These are phyloP conservation scores for Lycium barbarum DNA, from an alignment of 257 asterid genomes.

Conservation along the genomic window DNA sequence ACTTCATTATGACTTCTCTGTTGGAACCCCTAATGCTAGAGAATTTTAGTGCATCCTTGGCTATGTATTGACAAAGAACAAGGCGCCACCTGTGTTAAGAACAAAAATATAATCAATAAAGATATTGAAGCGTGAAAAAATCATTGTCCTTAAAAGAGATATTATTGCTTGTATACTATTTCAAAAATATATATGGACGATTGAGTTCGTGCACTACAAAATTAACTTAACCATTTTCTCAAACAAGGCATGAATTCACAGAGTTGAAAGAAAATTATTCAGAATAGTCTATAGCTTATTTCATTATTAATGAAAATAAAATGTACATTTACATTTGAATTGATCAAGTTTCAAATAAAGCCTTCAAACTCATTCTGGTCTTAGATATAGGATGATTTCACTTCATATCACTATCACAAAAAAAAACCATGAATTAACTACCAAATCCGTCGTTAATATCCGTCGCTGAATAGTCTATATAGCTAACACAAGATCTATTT, in stretches of 20 bases:
- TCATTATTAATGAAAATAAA: neutral
- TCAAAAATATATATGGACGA: neutral
- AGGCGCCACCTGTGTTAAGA: slow-evolving; percentile 52
- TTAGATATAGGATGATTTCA: neutral
- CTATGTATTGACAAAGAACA: slow-evolving; percentile 45
- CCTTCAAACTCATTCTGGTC: no score
- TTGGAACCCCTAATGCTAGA: slow-evolving; percentile 54
- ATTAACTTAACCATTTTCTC: neutral
- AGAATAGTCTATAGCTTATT: neutral
- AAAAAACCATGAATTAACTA: no score
- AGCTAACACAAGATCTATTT: neutral
- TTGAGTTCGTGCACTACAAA: neutral
- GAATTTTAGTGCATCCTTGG: slow-evolving; percentile 43
- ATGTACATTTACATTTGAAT: neutral
- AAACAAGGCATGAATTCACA: neutral
- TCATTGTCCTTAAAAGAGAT: neutral
- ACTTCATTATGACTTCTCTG: slow-evolving; percentile 56
- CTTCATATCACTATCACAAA: neutral
- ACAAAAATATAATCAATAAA: neutral
- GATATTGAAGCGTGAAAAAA: neutral
- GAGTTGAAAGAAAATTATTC: neutral
- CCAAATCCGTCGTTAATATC: no score
- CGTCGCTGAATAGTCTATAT: neutral
- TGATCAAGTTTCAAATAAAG: neutral
- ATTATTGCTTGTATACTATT: neutral